Evolutionary conservation across 2,329 filamentous ascomycete genomes (phyloP).

Genomic region (Aspergillus sp.): DNA sequence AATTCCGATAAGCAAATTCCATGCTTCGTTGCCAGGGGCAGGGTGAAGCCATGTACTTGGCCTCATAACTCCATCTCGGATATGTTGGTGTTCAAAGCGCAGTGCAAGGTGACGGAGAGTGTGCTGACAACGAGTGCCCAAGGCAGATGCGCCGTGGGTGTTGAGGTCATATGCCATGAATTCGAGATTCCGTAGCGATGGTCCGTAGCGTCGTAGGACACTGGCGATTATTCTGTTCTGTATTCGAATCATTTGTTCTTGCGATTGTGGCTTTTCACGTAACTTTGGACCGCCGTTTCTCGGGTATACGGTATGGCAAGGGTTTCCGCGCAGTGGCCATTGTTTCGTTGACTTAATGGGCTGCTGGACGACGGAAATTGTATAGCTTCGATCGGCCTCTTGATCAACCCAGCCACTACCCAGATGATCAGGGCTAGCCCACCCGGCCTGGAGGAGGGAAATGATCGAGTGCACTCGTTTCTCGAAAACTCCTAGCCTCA

Average conservation of each 20-base stretch:
- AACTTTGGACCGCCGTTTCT: neutral
- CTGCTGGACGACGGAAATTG: slow-evolving; percentile 19
- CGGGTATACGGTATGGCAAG: neutral
- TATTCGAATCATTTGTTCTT: slow-evolving; percentile 22
- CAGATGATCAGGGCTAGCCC: slow-evolving; percentile 23
- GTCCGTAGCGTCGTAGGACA: slow-evolving; percentile 26
- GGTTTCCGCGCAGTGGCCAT: neutral
- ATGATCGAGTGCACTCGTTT: slow-evolving; percentile 33
- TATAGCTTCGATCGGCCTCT: slow-evolving; percentile 11
- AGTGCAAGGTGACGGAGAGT: slow-evolving; percentile 33
- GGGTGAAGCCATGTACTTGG: slow-evolving; percentile 30
- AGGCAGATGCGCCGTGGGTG: slow-evolving; percentile 25
- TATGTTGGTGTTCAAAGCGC: slow-evolving; percentile 36
- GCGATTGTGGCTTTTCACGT: slow-evolving; percentile 7
- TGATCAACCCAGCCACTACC: neutral
- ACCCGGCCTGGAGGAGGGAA: slow-evolving; percentile 29
- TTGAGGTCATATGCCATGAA: slow-evolving; percentile 35
- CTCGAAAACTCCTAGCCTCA: slow-evolving; percentile 35
- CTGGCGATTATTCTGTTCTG: slow-evolving; percentile 27
- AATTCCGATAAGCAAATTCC: slow-evolving; percentile 34
- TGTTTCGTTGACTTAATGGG: neutral
- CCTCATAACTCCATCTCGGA: slow-evolving; percentile 31
- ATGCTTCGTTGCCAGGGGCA: slow-evolving; percentile 27
- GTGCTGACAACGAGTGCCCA: slow-evolving; percentile 22
- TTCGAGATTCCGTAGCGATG: slow-evolving; percentile 29